Base-by-base conservation (phyloP, 768 basidiomycete species). In the Zangia roseola region DNA sequence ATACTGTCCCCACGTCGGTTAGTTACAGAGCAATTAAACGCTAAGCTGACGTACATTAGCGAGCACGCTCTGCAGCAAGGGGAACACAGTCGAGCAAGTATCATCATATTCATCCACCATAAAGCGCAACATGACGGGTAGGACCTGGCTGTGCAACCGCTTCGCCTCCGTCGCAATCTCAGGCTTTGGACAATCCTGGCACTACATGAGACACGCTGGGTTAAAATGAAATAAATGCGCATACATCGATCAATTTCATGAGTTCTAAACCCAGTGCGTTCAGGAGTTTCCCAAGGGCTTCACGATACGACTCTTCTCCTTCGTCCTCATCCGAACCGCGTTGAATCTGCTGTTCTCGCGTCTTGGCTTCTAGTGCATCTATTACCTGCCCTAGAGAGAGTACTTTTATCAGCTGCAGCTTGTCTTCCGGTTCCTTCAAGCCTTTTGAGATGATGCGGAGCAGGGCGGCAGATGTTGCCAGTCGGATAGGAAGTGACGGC, bases 31-130 rank as follows among this genome's bases (percentile, higher is more conserved):
- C 13, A 19, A 8, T 19, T 5, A 16, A 25, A 47, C 5, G 33
- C 7, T 16, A 23, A 25, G 30, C 20, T 21, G 43, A 24, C 88
- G 66, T 65, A 94, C 94, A 42, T 77, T 78, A 25, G 77, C 73
- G 33, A 99, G 79, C 47, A 97, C 72, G 19, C 80, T 77, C 53
- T 85, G 82, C 13, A 97, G 72, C 47, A 97, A 72, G 4, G 90
- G 84, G 60, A 94, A 91, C 34, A 97, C 78, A 7, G 94, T 87
- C 19, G 83, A 82, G 54, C 86, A 85, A 6, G 91, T 94, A 59
- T 95, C 94, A 53, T 94, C 91, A 55, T 91, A 90, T 23, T 86
- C 77, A 61, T 98, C 97, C 9, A 86, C 86, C 72, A 98, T 76
- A 73, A 97, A 94, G 14, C 82, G 85, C 10, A 99, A 76, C 74